A percentile compares a stretch with the other conserved stretches of the same genome.
Evolutionary conservation across 2,329 filamentous ascomycete species (phyloP).

Genomic region (Helotiales sp.): DNA sequence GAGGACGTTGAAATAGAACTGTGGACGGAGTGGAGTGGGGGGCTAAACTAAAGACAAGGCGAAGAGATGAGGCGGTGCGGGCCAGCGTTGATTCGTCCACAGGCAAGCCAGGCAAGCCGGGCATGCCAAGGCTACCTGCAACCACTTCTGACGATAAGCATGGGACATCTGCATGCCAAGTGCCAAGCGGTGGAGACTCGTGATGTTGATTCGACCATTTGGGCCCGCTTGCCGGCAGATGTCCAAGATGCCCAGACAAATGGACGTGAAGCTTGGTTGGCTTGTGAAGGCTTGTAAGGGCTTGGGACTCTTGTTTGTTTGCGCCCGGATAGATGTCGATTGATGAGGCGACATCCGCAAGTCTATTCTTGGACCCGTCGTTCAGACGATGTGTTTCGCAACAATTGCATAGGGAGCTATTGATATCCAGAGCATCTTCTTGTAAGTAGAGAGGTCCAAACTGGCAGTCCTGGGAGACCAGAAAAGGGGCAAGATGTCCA

Average conservation of each 20-base stretch:
- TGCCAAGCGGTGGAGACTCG: background rate
- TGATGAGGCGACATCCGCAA: background rate
- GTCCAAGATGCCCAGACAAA: background rate
- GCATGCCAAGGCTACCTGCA: too few species aligned
- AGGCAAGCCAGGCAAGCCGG: too few species aligned
- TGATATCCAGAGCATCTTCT: too few species aligned
- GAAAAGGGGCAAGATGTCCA: background rate
- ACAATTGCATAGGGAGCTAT: too few species aligned
- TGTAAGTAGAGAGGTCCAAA: too few species aligned
- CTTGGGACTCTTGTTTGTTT: background rate
- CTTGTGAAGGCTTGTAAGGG: background rate
- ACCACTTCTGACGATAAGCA: background rate
- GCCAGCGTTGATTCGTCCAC: background rate
- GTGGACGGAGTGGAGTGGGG: background rate
- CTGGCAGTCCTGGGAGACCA: background rate
- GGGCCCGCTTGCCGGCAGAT: background rate
- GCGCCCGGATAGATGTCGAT: background rate
- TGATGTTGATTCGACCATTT: background rate
- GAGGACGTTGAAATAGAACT: constrained; percentile 4
- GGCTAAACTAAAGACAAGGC: background rate
- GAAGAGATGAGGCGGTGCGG: background rate
- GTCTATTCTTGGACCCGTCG: background rate
- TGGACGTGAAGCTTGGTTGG: background rate
- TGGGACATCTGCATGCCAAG: background rate
- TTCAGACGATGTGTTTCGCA: background rate